phyloP scores from a whole-genome alignment of 441 rosid species.

The Erodium chrysanthum region DNA sequence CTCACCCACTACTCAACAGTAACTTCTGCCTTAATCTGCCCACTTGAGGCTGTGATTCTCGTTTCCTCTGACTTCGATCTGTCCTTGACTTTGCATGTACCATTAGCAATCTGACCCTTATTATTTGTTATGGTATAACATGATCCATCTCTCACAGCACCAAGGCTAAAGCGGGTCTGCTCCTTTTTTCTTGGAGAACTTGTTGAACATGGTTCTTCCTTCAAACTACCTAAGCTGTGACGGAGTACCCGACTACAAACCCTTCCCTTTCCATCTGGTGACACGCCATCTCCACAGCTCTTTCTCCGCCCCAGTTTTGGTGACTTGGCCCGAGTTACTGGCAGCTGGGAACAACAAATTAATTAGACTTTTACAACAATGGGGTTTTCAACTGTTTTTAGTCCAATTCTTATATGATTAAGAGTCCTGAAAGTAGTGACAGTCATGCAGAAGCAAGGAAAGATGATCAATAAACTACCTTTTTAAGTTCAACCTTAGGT shows the following conservation, averaged over 20 bases:
- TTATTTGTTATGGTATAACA: neutral
- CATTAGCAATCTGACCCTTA: conserved; percentile 29
- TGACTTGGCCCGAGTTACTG: conserved; percentile 74
- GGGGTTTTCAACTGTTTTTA: no score
- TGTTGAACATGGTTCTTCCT: conserved; percentile 22
- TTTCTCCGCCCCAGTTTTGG: conserved; percentile 73
- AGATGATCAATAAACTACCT: conserved; percentile 40
- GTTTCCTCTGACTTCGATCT: conserved; percentile 28
- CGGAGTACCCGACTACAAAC: conserved; percentile 40
- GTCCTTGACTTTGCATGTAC: conserved; percentile 29
- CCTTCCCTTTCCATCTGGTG: conserved; percentile 39
- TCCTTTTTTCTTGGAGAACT: conserved; percentile 30
- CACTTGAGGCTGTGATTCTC: conserved; percentile 28
- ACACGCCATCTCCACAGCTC: conserved; percentile 57
- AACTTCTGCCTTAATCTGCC: conserved; percentile 24
- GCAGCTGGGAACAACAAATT: conserved; percentile 37
- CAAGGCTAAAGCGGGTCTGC: conserved; percentile 14
- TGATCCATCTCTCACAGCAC: neutral
- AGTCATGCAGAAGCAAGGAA: neutral
- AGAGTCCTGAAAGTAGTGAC: no score
- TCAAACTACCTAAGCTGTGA: conserved; percentile 50
- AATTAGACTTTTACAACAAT: neutral
- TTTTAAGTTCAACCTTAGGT: conserved; percentile 64
- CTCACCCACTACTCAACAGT: conserved; percentile 29
- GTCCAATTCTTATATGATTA: no score